Conservation (phyloP, 345 rosid species). For the Boechera stricta region DNA sequence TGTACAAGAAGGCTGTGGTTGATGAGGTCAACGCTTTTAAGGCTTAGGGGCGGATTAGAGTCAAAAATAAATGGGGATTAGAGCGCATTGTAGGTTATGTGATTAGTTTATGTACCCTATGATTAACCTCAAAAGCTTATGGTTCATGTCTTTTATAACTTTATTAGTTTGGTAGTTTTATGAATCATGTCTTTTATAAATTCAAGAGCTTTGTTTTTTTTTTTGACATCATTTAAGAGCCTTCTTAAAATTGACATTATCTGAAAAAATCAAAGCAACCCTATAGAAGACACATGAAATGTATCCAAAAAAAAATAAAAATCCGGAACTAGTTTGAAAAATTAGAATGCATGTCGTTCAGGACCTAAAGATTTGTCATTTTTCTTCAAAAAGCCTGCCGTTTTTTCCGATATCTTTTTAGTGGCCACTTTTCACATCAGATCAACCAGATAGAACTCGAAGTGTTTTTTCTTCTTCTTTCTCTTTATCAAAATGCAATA, state of each 20-base stretch:
- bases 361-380: background rate
- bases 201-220: too few species aligned
- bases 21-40: constrained; percentile 73
- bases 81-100: background rate
- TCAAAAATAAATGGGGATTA: background rate
- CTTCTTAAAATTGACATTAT: too few species aligned
- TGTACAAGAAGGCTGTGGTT: constrained; percentile 62
- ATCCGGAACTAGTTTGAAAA: too few species aligned
- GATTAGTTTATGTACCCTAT: background rate
- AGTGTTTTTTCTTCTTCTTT: too few species aligned
- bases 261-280: too few species aligned
- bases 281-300: too few species aligned
- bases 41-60: background rate
- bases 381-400: background rate
- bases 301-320: too few species aligned
- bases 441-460: constrained; percentile 4
- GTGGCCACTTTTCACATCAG: constrained; percentile 25
- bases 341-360: constrained; percentile 7
- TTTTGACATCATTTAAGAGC: too few species aligned
- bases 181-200: too few species aligned
- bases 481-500: constrained; percentile 31
- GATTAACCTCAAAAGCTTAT: too few species aligned
- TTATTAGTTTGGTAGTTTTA: too few species aligned
- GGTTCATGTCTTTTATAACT: too few species aligned
- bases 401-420: background rate